Evolutionary conservation across 768 basidiomycete species (phyloP), one percentile per base, ranked within the genome.

Genomic region (Trametes cubensis): DNA sequence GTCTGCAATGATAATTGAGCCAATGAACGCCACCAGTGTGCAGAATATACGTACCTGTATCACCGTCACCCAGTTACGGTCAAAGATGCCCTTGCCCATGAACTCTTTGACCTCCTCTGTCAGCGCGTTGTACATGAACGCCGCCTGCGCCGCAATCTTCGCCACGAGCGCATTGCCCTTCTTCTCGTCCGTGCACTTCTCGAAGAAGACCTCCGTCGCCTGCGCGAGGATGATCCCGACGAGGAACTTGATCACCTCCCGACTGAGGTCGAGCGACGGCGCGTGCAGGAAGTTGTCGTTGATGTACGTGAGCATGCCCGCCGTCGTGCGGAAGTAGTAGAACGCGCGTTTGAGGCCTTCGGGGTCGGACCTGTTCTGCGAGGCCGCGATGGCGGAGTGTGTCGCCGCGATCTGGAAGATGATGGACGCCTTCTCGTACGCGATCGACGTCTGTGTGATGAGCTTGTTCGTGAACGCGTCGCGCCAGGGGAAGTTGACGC

Each of bases 261-360:
- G 83, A 69, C 89, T 90, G 47, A 98, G 84, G 76, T 98, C 97
- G 1, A 93, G 97, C 21, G 92, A 94, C 0, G 97, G 97, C 0
- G 96, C 97, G 69, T 99, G 97, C 0, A 99, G 79, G 74, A 99
- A 99, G 83, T 99, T 98, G 75, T 99, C 97, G 78, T 98, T 98
- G 80, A 99, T 95, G 74, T 98, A 99, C 6, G 88, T 94, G 71
- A 98, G 85, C 94, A 99, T 97, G 20, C 97, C 97, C 2, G 95
- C 93, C 44, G 91, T 88, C 13, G 90, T 86, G 18, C 90, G 81
- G 69, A 94, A 92, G 76, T 94, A 95, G 76, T 93, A 85, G 78
- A 97, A 99, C 0, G 96, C 86, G 38, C 94, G 86, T 76, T 97
- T 98, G 69, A 94, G 75, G 20, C 95, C 95, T 74, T 98, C 94